Evolutionary conservation across 371 early-diverging fungal species (phyloP).

Genomic region (Smittium culicis): DNA sequence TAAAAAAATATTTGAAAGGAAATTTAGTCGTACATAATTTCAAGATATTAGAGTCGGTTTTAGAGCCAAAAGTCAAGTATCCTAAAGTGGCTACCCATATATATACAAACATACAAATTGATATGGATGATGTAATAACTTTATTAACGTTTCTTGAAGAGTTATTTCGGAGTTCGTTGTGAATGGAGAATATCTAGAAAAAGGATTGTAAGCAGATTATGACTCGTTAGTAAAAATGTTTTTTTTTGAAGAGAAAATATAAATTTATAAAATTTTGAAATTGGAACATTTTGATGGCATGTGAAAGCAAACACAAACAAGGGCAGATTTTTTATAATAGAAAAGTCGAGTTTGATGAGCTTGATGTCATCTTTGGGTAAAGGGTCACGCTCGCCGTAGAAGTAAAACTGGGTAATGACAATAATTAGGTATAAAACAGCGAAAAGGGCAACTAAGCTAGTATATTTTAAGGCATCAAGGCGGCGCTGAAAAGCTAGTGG

Average conservation of each 20-base stretch:
- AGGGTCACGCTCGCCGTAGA: conserved; percentile 36
- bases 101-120: conserved; percentile 69
- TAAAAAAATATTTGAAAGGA: too few relatives aligned
- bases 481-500: conserved; percentile 71
- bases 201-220: too few relatives aligned
- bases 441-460: conserved; percentile 77
- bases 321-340: conserved; percentile 74
- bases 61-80: conserved; percentile 88
- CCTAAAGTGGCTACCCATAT: conserved; percentile 81
- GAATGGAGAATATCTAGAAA: conserved; percentile 71
- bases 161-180: conserved; percentile 84
- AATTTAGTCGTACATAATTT: neutral
- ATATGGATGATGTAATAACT: conserved; percentile 61
- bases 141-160: conserved; percentile 41
- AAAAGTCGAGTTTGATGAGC: conserved; percentile 34
- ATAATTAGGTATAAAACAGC: conserved; percentile 80
- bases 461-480: conserved; percentile 90
- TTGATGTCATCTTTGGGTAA: conserved; percentile 35
- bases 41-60: conserved; percentile 79
- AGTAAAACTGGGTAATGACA: conserved; percentile 69
- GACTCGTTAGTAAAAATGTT: conserved; percentile 26
- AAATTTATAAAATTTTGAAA: neutral
- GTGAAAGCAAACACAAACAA: conserved; percentile 99
- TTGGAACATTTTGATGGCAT: conserved; percentile 36
- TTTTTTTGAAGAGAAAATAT: neutral